phyloP scores from a whole-genome alignment of 306 rosid genomes.

The Medicago ruthenica region DNA sequence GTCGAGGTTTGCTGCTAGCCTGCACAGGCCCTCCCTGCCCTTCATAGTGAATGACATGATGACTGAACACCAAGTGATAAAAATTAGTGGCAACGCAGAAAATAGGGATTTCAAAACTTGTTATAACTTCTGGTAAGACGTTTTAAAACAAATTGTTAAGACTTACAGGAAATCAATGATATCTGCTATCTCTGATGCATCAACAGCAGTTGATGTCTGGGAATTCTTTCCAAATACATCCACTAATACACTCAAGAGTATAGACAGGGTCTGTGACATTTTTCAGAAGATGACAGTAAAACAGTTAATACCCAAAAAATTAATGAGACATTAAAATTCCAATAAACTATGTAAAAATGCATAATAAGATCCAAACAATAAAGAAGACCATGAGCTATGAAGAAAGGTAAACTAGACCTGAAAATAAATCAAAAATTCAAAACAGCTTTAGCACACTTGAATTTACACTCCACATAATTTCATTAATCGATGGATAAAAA shows the following conservation, averaged over 20 bases:
- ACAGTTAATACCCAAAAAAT: constrained; percentile 20
- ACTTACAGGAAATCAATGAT: constrained; percentile 92
- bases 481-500: constrained; percentile 5
- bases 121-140: not conserved
- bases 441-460: constrained; percentile 4
- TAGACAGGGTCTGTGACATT: constrained; percentile 69
- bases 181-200: constrained; percentile 82
- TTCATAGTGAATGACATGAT: constrained; percentile 86
- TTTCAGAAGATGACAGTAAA: constrained; percentile 35
- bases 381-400: constrained; percentile 24
- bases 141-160: constrained; percentile 17
- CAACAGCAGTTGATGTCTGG: constrained; percentile 62
- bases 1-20: constrained; percentile 87
- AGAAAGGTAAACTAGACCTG: not conserved
- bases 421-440: constrained; percentile 16
- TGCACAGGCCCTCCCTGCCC: constrained; percentile 98
- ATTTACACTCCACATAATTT: not conserved
- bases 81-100: constrained; percentile 30
- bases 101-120: constrained; percentile 16
- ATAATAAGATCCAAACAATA: not conserved
- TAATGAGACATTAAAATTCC: constrained; percentile 7
- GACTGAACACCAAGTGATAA: constrained; percentile 58
- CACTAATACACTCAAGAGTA: constrained; percentile 68
- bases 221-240: constrained; percentile 93
- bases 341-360: constrained; percentile 9